Evolutionary conservation across 1,284 basidiomycete species (phyloP), one percentile per base, ranked within the genome.

Genomic region (Volvariella volvacea): DNA sequence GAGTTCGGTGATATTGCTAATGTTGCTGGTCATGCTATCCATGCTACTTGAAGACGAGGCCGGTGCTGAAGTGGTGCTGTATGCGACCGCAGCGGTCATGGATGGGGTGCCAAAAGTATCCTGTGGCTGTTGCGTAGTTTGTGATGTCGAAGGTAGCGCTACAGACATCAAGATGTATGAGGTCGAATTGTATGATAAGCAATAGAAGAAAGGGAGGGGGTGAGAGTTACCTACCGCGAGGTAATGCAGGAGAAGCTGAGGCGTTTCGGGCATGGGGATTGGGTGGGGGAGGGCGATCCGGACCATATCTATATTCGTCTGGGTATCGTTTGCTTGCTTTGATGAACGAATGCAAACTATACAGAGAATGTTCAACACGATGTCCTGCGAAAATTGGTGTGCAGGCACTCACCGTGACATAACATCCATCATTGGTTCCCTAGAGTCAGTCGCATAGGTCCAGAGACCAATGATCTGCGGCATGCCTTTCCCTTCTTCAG

Each of bases 391-490:
- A 36, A 8, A 20, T n/a, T n/a, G 28, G 39, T 19, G 43, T 43
- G 20, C 30, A 16, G 33, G 43, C 3, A 63, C 63, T 36, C 54
- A 82, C 83, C 82, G 71, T 58, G 73, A 64, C 67, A 86, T 73
- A 46, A 85, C 80, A 51, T 80, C 74, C 48, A 73, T 78, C 58
- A 92, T 71, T 19, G 78, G 74, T 55, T 85, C 83, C 34, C 88
- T 72, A 25, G 81, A 76, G 44, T 83, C 80, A 12, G 78, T 77
- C 22, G 83, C 74, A 54, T 80, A 82, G 60, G 85, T 83, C 90
- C 90, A 93, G 7, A 92, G 67, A 2, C 88, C 88, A 48, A 88
- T 74, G 1, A 80, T 83, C 36, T 67, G 66, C 2, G 71, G 64
- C 17, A 59, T 65, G n/a, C 80, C 81, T 56, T 80, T 82, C 52